Percentiles rank a stretch among this genome's conserved stretches.
phyloP scores from a whole-genome alignment of 805 yeast genomes.

The Lipomyces lipofer region DNA sequence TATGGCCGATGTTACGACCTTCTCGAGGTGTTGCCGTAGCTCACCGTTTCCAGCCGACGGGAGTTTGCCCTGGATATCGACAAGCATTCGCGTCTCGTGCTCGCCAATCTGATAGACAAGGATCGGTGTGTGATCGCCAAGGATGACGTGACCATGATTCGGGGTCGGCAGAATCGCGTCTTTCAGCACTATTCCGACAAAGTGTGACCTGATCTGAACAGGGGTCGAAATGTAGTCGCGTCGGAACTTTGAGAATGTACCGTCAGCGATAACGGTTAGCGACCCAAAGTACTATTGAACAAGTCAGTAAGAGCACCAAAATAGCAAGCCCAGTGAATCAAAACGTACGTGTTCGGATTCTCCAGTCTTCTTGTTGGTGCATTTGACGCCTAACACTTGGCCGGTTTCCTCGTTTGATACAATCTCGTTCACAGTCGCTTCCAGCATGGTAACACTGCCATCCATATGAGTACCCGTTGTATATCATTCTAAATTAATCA shows the following conservation, averaged over 20 bases:
- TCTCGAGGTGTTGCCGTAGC: slow-evolving; percentile 57
- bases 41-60: slow-evolving; percentile 66
- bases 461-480: no score
- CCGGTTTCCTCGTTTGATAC: slow-evolving; percentile 53
- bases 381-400: slow-evolving; percentile 75
- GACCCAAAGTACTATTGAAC: slow-evolving; percentile 54
- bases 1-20: slow-evolving; percentile 63
- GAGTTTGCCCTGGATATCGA: slow-evolving; percentile 76
- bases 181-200: slow-evolving; percentile 76
- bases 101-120: slow-evolving; percentile 84
- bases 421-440: slow-evolving; percentile 78
- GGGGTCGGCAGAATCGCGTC: slow-evolving; percentile 75
- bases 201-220: slow-evolving; percentile 77
- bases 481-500: not conserved
- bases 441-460: slow-evolving; percentile 74
- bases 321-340: not conserved
- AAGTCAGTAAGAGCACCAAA: not conserved
- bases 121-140: slow-evolving; percentile 85
- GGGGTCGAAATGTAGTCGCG: slow-evolving; percentile 63
- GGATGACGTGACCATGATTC: slow-evolving; percentile 83
- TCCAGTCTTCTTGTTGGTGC: slow-evolving; percentile 36
- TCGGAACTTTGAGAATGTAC: slow-evolving; percentile 90
- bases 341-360: slow-evolving; percentile 44
- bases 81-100: slow-evolving; percentile 79
- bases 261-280: slow-evolving; percentile 82